Percentiles rank a stretch among this genome's conserved stretches.
Conservation (phyloP, 2,329 filamentous ascomycete species). For the Aspergillus nomiae region DNA sequence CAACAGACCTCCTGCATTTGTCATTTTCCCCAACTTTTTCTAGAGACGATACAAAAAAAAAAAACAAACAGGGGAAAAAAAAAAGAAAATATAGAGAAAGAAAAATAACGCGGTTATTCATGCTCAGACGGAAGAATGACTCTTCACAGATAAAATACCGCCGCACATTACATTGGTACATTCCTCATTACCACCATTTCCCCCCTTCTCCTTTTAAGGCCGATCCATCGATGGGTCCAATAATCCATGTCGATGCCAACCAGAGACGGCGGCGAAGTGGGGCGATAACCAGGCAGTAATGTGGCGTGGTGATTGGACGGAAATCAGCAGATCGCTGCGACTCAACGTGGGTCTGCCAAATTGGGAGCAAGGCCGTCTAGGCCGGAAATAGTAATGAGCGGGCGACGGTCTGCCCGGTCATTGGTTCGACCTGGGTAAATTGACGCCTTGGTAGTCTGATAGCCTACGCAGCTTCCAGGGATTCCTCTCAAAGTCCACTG, state of each 20-base stretch:
- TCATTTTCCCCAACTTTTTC: background rate
- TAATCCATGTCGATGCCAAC: constrained; percentile 5
- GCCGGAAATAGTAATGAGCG: constrained; percentile 17
- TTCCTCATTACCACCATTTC: constrained; percentile 3
- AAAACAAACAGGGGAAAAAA: background rate
- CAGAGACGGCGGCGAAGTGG: constrained; percentile 19
- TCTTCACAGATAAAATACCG: background rate
- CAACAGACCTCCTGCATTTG: background rate
- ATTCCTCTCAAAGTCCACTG: constrained; percentile 10
- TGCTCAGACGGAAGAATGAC: background rate
- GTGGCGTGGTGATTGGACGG: constrained; percentile 16
- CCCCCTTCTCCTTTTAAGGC: constrained; percentile 6
- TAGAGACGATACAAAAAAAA: background rate
- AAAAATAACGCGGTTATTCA: background rate
- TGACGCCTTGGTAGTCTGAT: constrained; percentile 19
- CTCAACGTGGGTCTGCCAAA: constrained; percentile 12
- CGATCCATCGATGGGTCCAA: constrained; percentile 8
- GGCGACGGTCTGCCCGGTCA: constrained; percentile 1
- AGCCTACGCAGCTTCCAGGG: constrained; percentile 20
- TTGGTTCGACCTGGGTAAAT: constrained; percentile 16
- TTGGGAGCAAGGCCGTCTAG: constrained; percentile 15
- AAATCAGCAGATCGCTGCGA: constrained; percentile 20
- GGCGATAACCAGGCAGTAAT: constrained; percentile 21
- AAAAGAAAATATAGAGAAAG: background rate
- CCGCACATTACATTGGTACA: constrained; percentile 1